Base-by-base conservation (phyloP, 441 rosid genomes). In the Aleurites moluccanus region DNA sequence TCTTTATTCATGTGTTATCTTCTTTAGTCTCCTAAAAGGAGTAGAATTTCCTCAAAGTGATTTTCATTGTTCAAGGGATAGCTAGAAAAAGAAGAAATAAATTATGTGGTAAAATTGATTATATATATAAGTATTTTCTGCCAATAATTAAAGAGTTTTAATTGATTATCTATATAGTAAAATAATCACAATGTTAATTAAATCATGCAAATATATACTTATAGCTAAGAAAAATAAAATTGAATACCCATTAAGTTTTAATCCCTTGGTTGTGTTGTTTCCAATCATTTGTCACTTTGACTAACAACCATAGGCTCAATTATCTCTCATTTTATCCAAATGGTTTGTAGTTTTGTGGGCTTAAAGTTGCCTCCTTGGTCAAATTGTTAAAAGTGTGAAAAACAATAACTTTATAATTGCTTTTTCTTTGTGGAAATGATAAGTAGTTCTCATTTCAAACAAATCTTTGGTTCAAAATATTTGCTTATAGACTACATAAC, bases 221-320 rank as follows among this genome's bases (percentile, higher is more conserved):
- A 35, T 4, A 35, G 38, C 38, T 35, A 4, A 35, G 38, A 0
- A 0, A 47, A 47, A 47, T 13, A 47, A 14, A 47, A 47, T 28
- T 61, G 16, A 1, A 20, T 2, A 23, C 73, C 49, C 47, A 42
- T 21, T 7, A 40, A 6, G 21, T 16, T 21, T 21, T 49, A 21
- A 49, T 47, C 47, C 60, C 2, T 2, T 49, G 21, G 25, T 2
- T 66, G 56, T 28, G 64, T 2, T 42, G 18, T 52, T 33, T 3
- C 60, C 77, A 56, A 66, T 57, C 72, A 74, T 66, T 66, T 56
- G 56, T 44, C 52, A 68, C 35, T 21, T 57, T 57, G 77, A 57
- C 67, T n/a, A 38, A 0, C 35, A 27, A 35, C 53, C 62, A 73
- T 8, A 21, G 40, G 25, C 63, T 56, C 42, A 38, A 70, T 15